These are phyloP conservation scores for Bipolaris zeicola DNA, from an alignment of 2,329 filamentous ascomycete species.

Conservation along the genomic window DNA sequence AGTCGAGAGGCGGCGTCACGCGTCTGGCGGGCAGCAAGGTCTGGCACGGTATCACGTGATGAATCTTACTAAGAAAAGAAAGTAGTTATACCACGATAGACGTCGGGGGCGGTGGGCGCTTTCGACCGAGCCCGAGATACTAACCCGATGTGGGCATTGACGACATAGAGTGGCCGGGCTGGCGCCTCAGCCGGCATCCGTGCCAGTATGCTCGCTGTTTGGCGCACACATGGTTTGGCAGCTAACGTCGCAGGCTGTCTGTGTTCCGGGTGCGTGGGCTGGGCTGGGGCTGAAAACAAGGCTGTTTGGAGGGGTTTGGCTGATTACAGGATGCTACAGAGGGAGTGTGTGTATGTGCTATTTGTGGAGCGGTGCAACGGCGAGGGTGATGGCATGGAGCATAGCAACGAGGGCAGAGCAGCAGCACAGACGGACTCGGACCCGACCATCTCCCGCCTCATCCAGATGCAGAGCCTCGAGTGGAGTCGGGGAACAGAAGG, in stretches of 20 bases:
- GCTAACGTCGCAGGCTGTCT: background rate
- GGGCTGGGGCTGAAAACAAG: background rate
- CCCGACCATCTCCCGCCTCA: constrained; percentile 3
- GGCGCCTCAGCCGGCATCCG: constrained; percentile 26
- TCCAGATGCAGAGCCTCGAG: background rate
- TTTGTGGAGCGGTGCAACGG: background rate
- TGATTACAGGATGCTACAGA: too few species aligned
- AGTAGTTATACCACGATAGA: too few species aligned
- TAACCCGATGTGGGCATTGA: constrained; percentile 9
- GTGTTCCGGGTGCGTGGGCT: background rate
- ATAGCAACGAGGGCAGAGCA: background rate
- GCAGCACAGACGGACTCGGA: background rate
- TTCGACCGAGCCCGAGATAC: background rate
- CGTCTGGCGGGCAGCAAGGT: constrained; percentile 4
- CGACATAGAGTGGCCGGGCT: constrained; percentile 29
- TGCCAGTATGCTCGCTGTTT: background rate
- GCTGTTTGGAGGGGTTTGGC: too few species aligned
- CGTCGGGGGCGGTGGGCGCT: constrained; percentile 1
- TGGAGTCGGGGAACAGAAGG: background rate
- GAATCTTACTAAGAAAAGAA: too few species aligned
- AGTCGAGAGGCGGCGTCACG: constrained; percentile 9
- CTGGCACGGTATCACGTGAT: constrained; percentile 25
- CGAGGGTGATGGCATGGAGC: background rate
- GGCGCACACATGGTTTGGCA: constrained; percentile 11
- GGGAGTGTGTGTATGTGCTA: background rate